Base-by-base conservation (phyloP, 768 basidiomycete genomes). In the Mycena haematopus region DNA sequence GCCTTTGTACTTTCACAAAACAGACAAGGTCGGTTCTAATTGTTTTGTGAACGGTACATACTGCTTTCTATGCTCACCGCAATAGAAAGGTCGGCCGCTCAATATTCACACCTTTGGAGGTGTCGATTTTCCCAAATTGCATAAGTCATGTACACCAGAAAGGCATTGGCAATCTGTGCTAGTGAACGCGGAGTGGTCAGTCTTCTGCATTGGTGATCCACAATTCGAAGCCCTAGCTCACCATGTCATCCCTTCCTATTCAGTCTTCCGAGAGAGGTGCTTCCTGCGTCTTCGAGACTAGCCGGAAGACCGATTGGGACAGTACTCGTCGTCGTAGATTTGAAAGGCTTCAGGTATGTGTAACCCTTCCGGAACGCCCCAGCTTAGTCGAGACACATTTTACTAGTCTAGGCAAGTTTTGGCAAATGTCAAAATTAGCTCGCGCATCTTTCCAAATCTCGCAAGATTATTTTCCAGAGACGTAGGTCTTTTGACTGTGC, bases 1-100 rank as follows among this genome's bases (percentile, higher is more conserved):
- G 90, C 89, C 89, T 3, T 83, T 91, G 79, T 91, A 84, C 78
- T 91, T 89, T 68, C 90, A 92, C 73, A 91, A 91, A 86, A 88
- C 85, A 51, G 90, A 92, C 75, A 91, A 90, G 81, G 88, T 87
- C 56, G 61, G 76, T 31, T 35, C 13, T 21, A 19, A 33, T 31
- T 8, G 29, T n/a, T 6, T 11, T 47, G 2, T 19, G 35, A n/a
- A 40, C 25, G 14, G 9, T 31, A 17, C 15, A 25, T 14, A 36
- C 33, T 14, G n/a, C n/a, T 9, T 17, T 46, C 40, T n/a, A 58
- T 52, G 38, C 25, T 27, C 22, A 52, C 44, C 33, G 33, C 27
- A 45, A 44, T 24, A 90, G 87, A 80, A 84, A 79, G 90, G 90
- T 21, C 86, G 89, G 11, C 90, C 90, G 3, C 66, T 92, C 40